Evolutionary conservation across 176 grass and related monocot species (phyloP).

Genomic region (Paspalum vaginatum): DNA sequence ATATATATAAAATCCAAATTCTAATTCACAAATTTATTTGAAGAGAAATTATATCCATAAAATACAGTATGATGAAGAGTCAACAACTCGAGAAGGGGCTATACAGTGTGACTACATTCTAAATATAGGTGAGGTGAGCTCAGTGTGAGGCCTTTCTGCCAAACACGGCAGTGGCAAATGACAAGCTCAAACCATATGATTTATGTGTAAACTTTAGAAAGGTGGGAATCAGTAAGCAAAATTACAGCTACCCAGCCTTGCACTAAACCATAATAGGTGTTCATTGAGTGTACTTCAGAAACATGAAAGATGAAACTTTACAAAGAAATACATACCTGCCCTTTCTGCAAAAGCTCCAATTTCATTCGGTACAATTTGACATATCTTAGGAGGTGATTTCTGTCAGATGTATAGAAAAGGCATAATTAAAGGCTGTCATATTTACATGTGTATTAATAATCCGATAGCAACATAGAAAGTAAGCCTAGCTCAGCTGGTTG

Average conservation of each 20-base stretch:
- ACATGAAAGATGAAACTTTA: constrained; percentile 16
- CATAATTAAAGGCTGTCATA: constrained; percentile 24
- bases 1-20: constrained; percentile 22
- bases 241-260: constrained; percentile 21
- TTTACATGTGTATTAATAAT: constrained; percentile 7
- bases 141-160: neutral
- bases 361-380: constrained; percentile 85
- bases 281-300: constrained; percentile 30
- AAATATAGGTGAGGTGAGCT: neutral
- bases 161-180: neutral
- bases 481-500: too few relatives aligned
- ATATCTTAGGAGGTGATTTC: constrained; percentile 63
- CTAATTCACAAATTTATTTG: constrained; percentile 1
- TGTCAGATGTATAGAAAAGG: constrained; percentile 49
- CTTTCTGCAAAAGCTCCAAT: constrained; percentile 85
- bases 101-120: constrained; percentile 28
- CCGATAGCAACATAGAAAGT: neutral
- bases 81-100: neutral
- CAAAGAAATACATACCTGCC: constrained; percentile 57
- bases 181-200: neutral
- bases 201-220: neutral
- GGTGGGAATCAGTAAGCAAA: neutral
- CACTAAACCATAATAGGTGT: constrained; percentile 20
- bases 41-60: neutral
- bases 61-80: neutral